Base-by-base conservation (phyloP, 192 early-diverging fungal species). In the Podila clonocystis region DNA sequence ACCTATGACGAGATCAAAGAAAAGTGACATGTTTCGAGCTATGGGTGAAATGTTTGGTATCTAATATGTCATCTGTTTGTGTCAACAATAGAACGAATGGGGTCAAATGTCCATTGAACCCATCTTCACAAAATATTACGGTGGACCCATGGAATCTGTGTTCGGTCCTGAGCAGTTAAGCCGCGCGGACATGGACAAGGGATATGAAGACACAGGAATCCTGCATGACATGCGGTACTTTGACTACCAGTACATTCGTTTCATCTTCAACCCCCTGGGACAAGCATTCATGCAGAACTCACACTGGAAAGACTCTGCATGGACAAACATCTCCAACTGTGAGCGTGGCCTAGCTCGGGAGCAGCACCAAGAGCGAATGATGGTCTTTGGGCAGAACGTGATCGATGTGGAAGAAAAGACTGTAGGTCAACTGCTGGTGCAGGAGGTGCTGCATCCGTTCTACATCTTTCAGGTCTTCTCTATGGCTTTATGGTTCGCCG, bases 391-490 rank as follows among this genome's bases (percentile, higher is more conserved):
- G 5, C 34, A 82, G 19, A 95, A 95, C 83, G 63, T 85, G 68
- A 94, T 94, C 48, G 89, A 93, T 48, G 90, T 93, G n/a, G 67
- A 88, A 65, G 91, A 91, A 62, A 93, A 92, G 68, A 82, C 92
- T 0, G 82, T 83, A 9, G 69, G 70, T 24, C 84, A 89, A 33
- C 74, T 95, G 67, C 71, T 95, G 8, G 72, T 91, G 28, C 89
- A 93, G 74, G 94, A 95, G 74, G 85, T 93, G 19, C 82, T 95
- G 22, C 90, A 95, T 70, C 94, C 94, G 24, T 95, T 95, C 75
- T 94, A 93, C 82, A 87, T 95, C 60, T 95, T 95, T 68, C 94
- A 94, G 74, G 90, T 89, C 8, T 90, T 91, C 57, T 93, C 91
- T 58, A 90, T 95, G 24, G 57, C 92, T 7, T 85, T 95, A 4